Evolutionary conservation across 176 grass and related monocot species (phyloP), one percentile per base, ranked within the genome.

Genomic region (Puya raimondii): DNA sequence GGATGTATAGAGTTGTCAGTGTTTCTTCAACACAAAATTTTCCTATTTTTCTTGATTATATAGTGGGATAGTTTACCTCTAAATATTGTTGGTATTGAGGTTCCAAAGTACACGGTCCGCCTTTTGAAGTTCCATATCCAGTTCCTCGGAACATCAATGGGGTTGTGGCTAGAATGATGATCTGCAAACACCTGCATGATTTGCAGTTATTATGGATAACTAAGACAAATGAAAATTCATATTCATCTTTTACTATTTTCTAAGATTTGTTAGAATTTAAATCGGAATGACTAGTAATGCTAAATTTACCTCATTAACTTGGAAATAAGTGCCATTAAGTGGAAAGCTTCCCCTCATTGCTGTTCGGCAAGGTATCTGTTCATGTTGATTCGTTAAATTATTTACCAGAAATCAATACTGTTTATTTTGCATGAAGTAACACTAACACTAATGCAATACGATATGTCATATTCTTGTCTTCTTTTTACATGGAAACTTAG

Each of bases 271-370:
- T 25, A 71, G 23, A 74, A 7, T 53, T 42, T 68, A 26, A 54
- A 9, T 50, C 63, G 25, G n/a, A 73, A 25, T 17, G 17, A 76
- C 16, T 1, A 74, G 51, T 73, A 56, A 65, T 72, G 70, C 42
- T 23, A 9, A 47, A 50, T 58, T 54, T 76, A 97, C 93, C 86
- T 97, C 93, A 56, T 97, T 97, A 82, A 97, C 88, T 83, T 97
- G 93, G 79, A 97, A 97, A 73, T 97, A 97, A 57, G 93, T 97
- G 33, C 93, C 93, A 53, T 97, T 97, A 61, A 97, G 93, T 49
- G 93, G 93, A 80, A 97, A 97, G 76, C 89, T 97, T 49, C 93
- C 93, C 50, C 82, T 85, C 84, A 90, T 92, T 76, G 93, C 93
- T 74, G 93, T 97, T 85, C 93, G 81, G 70, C 93, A 97, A 33